Conservation (phyloP, 2,329 filamentous ascomycete species). For the Fusarium sp. region DNA sequence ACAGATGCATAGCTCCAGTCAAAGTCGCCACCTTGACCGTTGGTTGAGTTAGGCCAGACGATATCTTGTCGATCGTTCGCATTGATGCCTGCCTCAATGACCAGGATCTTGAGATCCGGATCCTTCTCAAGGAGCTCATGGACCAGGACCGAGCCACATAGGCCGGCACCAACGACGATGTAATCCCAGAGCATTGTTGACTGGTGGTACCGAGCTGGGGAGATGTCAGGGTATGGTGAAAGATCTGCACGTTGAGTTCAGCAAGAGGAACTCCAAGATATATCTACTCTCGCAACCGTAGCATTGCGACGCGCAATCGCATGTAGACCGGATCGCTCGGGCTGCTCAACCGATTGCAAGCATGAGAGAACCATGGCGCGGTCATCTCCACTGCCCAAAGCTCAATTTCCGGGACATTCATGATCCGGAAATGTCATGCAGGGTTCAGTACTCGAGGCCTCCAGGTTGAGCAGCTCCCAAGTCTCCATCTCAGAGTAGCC, state of each 20-base stretch:
- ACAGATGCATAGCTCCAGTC: constrained; percentile 51
- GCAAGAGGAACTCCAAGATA: neutral
- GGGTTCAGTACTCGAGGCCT: neutral
- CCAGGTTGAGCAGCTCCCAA: neutral
- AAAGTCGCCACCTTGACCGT: constrained; percentile 44
- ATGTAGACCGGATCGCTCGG: neutral
- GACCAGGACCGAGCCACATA: constrained; percentile 51
- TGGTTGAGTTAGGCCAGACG: constrained; percentile 43
- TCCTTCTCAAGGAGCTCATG: constrained; percentile 46
- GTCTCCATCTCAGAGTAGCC: neutral
- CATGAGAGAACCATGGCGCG: neutral
- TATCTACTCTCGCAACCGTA: neutral
- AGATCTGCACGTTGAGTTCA: neutral
- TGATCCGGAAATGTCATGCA: neutral
- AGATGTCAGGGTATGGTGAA: neutral
- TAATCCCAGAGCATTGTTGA: constrained; percentile 45
- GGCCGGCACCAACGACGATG: constrained; percentile 54
- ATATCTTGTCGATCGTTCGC: constrained; percentile 43
- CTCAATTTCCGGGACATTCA: neutral
- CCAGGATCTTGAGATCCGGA: constrained; percentile 48
- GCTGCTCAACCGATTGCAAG: neutral
- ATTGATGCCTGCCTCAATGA: constrained; percentile 53
- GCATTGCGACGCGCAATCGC: neutral
- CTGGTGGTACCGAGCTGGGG: neutral
- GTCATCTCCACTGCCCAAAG: neutral